Evolutionary conservation across 1,139 yeast species (phyloP), one percentile per base, ranked within the genome.

Genomic region (Candida buenavistaensis): DNA sequence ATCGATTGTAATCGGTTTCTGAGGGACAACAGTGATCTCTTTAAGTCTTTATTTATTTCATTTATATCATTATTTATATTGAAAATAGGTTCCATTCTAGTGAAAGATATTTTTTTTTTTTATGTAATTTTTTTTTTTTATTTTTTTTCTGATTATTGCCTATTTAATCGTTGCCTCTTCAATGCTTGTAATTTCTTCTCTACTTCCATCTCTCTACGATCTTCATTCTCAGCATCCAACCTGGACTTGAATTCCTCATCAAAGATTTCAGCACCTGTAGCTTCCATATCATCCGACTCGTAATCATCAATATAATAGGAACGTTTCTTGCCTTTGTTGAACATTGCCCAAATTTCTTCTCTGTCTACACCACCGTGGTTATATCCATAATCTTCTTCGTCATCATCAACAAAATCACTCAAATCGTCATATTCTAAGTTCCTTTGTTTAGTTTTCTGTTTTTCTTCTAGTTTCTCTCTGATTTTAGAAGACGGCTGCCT

Each of bases 321-420:
- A 28, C 82, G 60, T 37, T 72, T 66, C 45, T 72, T 72, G 3
- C 89, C 87, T 36, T 78, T 71, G 52, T 80, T 82, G 57, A 89
- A 85, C 59, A 90, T 75, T 23, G 81, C 79, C 96, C 96, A 88
- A 32, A 90, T 89, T 55, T 89, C 96, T 43, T 84, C 90, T 35
- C 92, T 64, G 48, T 86, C 84, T 48, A 82, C 86, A 7, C 79
- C 87, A 10, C 41, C 46, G n/a, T 14, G 14, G 6, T 79, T 86
- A 28, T 14, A 21, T 6, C 23, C 39, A 23, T 41, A 36, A 26
- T 44, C 28, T n/a, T 28, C 32, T 16, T 38, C 46, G 12, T 56
- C 64, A 17, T 65, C 78, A 19, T 73, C 82, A 32, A 78, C 84
- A 46, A 77, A 68, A 6, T 64, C 75, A 43, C 69, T 80, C 43